Evolutionary conservation across 2,329 filamentous ascomycete genomes (phyloP), one percentile per base, ranked within the genome.

Genomic region (Sordariomycetes sp.): DNA sequence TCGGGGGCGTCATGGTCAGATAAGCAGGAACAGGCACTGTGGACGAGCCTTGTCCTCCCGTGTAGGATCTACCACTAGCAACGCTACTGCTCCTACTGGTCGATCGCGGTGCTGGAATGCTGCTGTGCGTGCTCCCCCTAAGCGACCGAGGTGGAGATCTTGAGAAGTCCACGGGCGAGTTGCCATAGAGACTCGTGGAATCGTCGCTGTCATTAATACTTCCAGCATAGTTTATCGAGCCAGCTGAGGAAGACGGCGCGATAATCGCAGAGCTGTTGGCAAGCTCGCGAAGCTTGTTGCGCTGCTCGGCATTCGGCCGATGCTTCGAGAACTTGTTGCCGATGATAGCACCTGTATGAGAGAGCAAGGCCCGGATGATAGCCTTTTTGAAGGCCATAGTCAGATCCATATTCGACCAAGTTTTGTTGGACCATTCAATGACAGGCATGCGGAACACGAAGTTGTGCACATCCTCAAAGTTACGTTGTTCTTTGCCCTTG

Each of bases 341-440:
- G 32, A 98, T 86, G 45, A 98, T 95, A 37, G 92, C 87, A 23
- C 92, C 92, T 1, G 90, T 88, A 52, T 98, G 92, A 2, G 86
- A 92, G 48, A 98, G 93, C 30, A 98, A 70, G 0, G 92, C 90
- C 50, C 87, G 85, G 52, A 94, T 86, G 38, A 96, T 84, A 30
- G 94, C 88, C 53, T 88, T 93, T 64, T 98, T 96, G 35, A 98
- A 70, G 11, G 87, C 83, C 31, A 96, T 69, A 1, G 90, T 88
- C 8, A 98, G 75, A 50, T 98, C 92, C 6, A 98, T 72, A 54
- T 96, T 98, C 6, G 87, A 95, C 92, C 92, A 98, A 8, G 88
- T 96, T 67, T 98, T 98, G 69, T 98, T 98, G 42, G 86, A 79
- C 63, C 94, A 96, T 55, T 98, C 92, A 30, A 98, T 79, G 3